Evolutionary conservation across 768 basidiomycete species (phyloP).

Genomic region (Pleurotus citrinopileatus): DNA sequence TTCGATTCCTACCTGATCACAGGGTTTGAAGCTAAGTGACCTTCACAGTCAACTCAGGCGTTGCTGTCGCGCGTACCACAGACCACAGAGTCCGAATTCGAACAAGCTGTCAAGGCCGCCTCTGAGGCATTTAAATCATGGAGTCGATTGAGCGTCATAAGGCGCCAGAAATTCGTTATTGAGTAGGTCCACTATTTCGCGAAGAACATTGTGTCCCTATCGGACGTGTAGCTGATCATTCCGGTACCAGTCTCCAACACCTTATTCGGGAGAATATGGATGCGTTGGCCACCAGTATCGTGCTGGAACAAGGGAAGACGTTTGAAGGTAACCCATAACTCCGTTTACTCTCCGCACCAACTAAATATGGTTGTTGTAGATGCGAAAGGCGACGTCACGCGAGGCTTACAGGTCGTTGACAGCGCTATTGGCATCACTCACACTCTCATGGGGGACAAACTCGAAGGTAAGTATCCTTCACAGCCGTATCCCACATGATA

Average conservation of each 20-base stretch:
- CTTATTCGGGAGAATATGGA: slow-evolving; percentile 84
- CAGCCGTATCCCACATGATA: slow-evolving; percentile 1
- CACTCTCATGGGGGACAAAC: slow-evolving; percentile 83
- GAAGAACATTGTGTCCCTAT: background rate
- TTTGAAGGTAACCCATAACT: slow-evolving; percentile 54
- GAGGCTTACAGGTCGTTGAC: slow-evolving; percentile 89
- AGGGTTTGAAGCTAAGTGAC: slow-evolving; percentile 4
- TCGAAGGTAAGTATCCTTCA: slow-evolving; percentile 65
- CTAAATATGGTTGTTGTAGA: slow-evolving; percentile 43
- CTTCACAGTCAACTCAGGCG: slow-evolving; percentile 79
- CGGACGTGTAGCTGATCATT: background rate
- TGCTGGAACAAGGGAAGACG: slow-evolving; percentile 96
- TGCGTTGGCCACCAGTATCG: slow-evolving; percentile 84
- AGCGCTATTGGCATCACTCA: slow-evolving; percentile 79
- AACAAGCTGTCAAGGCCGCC: slow-evolving; percentile 80
- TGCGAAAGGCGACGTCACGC: slow-evolving; percentile 91
- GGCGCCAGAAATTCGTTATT: slow-evolving; percentile 83
- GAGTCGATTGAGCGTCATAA: slow-evolving; percentile 81
- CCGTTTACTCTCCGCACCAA: slow-evolving; percentile 4
- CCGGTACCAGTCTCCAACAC: slow-evolving; percentile 67
- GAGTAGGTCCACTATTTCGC: slow-evolving; percentile 62
- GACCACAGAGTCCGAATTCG: slow-evolving; percentile 78
- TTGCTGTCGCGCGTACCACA: slow-evolving; percentile 88
- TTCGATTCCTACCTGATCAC: slow-evolving; percentile 8
- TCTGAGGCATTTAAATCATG: slow-evolving; percentile 85